These are phyloP conservation scores for Chaetomium sp. DNA, from an alignment of 2,329 filamentous ascomycete species.

Conservation along the genomic window DNA sequence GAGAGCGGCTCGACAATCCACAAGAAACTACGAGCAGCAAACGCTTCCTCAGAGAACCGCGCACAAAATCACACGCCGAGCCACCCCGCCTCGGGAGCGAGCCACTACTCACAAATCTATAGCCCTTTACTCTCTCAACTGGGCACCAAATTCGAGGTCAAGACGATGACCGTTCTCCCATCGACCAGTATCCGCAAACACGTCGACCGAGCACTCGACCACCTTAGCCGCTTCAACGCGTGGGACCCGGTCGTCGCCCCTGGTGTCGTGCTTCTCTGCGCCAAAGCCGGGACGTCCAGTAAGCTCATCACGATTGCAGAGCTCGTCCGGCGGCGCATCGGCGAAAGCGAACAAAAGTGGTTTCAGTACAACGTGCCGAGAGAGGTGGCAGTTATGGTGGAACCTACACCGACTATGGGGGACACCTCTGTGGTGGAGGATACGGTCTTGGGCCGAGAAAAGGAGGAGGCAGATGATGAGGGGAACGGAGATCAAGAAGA, in stretches of 20 bases:
- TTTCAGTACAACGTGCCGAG: conserved; percentile 54
- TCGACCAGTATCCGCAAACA: conserved; percentile 55
- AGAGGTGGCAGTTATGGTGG: conserved; percentile 34
- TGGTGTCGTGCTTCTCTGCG: conserved; percentile 43
- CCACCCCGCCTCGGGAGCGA: conserved; percentile 13
- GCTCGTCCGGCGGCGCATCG: conserved; percentile 54
- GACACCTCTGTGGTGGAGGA: conserved; percentile 33
- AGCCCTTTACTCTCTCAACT: conserved; percentile 40
- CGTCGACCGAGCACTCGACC: conserved; percentile 38
- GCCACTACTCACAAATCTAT: conserved; percentile 31
- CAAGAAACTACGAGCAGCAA: conserved; percentile 21
- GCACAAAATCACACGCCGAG: conserved; percentile 5
- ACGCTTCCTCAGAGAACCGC: background rate
- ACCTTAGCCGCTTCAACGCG: conserved; percentile 34
- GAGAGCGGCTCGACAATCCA: conserved; percentile 1
- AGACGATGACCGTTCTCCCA: conserved; percentile 49
- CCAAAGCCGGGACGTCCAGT: conserved; percentile 44
- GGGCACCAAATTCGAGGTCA: conserved; percentile 42
- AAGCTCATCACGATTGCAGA: conserved; percentile 66
- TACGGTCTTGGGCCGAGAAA: conserved; percentile 32
- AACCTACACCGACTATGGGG: conserved; percentile 20
- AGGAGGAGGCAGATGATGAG: conserved; percentile 25
- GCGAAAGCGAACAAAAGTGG: conserved; percentile 40
- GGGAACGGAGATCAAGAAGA: conserved; percentile 21
- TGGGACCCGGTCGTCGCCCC: conserved; percentile 23